Evolutionary conservation across 1,284 basidiomycete genomes (phyloP), one percentile per base, ranked within the genome.

Genomic region (Testicularia cyperi): DNA sequence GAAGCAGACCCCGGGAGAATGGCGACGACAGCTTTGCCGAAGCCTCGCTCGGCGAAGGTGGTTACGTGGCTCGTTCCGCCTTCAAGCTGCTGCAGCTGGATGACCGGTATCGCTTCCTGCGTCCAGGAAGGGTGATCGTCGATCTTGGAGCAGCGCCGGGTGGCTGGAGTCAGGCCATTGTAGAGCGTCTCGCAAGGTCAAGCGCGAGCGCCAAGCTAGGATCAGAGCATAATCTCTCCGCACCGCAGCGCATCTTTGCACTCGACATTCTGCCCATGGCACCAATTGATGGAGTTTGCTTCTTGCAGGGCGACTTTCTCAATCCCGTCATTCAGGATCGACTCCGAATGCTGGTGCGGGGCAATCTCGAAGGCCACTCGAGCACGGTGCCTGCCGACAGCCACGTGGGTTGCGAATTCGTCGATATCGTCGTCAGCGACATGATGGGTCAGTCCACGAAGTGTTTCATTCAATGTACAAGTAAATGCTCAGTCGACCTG

Each of bases 81-180:
- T 72, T 69, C 55, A 72, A 72, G 43, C 44, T 72, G n/a, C 26
- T 57, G 6, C 66, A 72, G 37, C 41, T 72, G 14, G 57, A 58
- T 31, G 44, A 60, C 30, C 56, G 57, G 13, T 67, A 68, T 47
- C 44, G 37, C n/a, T 54, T 72, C 16, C 25, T 72, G 20, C 40
- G 42, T 5, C 43, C 57, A 2, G 51, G 57, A 2, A 39, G 61
- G 4, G 52, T 63, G 27, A 52, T 72, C 19, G 65, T 70, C 5
- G 70, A 72, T 22, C 47, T 72, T 19, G 70, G 70, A 5, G 70
- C 70, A 22, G 70, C 70, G 2, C 70, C 70, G 2, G 70, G 70
- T 6, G 70, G 70, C 6, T 72, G 70, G 70, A 65, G 56, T 32
- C 70, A 72, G 26, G 68, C 65, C 6, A 57, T 68, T 12, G 34